These are phyloP conservation scores for Fonticula alba DNA, from an alignment of 78 protist species.

Conservation along the genomic window DNA sequence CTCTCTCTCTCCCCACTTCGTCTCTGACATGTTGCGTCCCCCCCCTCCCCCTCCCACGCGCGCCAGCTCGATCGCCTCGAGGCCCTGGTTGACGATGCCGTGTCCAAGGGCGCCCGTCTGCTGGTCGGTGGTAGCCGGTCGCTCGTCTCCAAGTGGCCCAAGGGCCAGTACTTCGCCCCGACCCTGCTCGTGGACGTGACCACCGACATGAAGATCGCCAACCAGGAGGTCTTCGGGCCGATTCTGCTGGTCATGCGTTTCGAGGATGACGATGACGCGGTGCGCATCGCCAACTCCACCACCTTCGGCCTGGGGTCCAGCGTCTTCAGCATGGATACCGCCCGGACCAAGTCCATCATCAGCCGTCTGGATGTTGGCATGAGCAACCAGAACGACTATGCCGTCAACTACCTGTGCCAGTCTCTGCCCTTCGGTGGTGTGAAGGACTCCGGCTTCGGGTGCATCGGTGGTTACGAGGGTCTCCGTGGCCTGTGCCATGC, in stretches of 20 bases:
- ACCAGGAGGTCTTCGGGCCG: constrained; percentile 68
- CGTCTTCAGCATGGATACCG: constrained; percentile 23
- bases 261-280: constrained; percentile 20
- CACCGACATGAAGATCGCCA: constrained; percentile 9
- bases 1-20: not conserved
- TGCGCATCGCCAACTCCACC: constrained; percentile 29
- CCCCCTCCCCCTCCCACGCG: constrained; percentile 6
- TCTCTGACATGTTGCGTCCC: not conserved
- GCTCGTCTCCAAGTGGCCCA: not conserved
- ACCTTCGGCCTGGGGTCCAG: constrained; percentile 48
- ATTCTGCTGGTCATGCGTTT: constrained; percentile 22
- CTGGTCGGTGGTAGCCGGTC: constrained; percentile 30
- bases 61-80: constrained; percentile 39
- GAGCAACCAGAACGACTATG: constrained; percentile 54
- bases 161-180: constrained; percentile 39
- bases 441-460: constrained; percentile 34
- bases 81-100: constrained; percentile 27
- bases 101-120: constrained; percentile 36
- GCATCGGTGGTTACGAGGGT: constrained; percentile 24
- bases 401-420: constrained; percentile 46
- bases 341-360: constrained; percentile 43
- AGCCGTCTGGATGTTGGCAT: constrained; percentile 37
- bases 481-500: constrained; percentile 7
- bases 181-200: constrained; percentile 25
- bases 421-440: constrained; percentile 66